Base-by-base conservation (phyloP, 495 filamentous ascomycete species). In the Lasiosphaeriaceae sp. region DNA sequence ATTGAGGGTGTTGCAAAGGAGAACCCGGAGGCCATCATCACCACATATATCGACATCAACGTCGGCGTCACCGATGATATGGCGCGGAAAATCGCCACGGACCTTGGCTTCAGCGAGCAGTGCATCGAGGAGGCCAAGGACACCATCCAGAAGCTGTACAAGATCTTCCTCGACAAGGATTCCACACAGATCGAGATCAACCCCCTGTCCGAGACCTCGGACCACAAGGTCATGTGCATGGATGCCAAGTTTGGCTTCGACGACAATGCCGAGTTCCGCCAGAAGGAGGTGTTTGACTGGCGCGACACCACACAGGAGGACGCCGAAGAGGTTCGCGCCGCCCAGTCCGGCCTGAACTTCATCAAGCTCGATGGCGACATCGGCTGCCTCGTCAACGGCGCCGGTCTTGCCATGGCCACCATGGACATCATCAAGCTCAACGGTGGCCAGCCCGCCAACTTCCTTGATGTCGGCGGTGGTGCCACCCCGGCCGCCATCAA, bases 401-500 rank as follows among this genome's bases (percentile, higher is more conserved):
- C 94, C 62, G 94, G 94, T 79, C 88, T 98, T 56, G 94, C 94
- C 71, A 98, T 98, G 94, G 94, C 94, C 54, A 98, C 94, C 64
- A 98, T 98, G 94, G 94, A 98, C 75, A 97, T 98, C 77, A 98
- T 98, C 83, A 98, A 98, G 83, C 85, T 98, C 24, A 98, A 98
- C 78, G 94, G 94, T 67, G 94, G 94, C 51, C 81, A 82, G 67
- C 94, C 94, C 52, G 94, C 94, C 56, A 98, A 98, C 83, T 98
- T 98, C 87, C 82, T 98, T 57, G 94, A 98, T 71, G 95, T 97
- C 60, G 94, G 94, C 62, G 94, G 94, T 71, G 94, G 94, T 78
- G 94, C 94, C 59, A 98, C 94, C 54, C 90, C 93, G 12, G 88
- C 90, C 64, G 94, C 94, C 59, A 98, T 98, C 79, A 90, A 93